Percentiles rank a stretch among this genome's conserved stretches.
These are phyloP conservation scores for Alternaria sp. DNA, from an alignment of 2,329 filamentous ascomycete genomes.

Conservation along the genomic window DNA sequence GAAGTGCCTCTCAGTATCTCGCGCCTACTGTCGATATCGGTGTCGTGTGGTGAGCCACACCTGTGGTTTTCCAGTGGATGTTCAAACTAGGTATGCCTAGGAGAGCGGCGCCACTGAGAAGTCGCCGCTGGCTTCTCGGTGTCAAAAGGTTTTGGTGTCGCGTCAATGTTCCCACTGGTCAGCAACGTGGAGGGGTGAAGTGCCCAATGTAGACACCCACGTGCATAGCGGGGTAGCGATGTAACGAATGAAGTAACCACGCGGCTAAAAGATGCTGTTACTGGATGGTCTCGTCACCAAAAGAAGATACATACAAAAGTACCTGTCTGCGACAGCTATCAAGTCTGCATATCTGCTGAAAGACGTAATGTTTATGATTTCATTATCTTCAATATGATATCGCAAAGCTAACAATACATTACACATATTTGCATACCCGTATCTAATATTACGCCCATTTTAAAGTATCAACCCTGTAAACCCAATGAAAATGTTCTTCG, in stretches of 20 bases:
- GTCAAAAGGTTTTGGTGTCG: too few relatives aligned
- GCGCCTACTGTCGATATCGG: too few relatives aligned
- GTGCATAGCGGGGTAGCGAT: background rate
- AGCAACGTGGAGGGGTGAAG: too few relatives aligned
- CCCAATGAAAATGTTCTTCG: background rate
- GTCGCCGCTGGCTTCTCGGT: background rate
- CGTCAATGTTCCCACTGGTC: too few relatives aligned
- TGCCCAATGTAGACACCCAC: background rate
- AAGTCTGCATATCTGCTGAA: background rate
- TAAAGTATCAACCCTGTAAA: background rate
- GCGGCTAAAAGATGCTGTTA: too few relatives aligned
- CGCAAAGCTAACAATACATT: background rate
- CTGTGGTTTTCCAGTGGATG: too few relatives aligned
- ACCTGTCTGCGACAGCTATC: background rate
- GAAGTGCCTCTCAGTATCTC: too few relatives aligned
- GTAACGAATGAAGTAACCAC: accelerated
- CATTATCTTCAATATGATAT: background rate
- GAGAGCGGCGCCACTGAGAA: too few relatives aligned
- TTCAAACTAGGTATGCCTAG: too few relatives aligned
- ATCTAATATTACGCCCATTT: constrained; percentile 1
- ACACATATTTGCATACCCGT: background rate
- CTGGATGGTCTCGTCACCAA: background rate
- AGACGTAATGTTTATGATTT: background rate
- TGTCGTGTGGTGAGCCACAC: too few relatives aligned
- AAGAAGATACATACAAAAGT: background rate